Conservation (phyloP, 371 early-diverging fungal genomes). For the Blastocladiella emersonii region DNA sequence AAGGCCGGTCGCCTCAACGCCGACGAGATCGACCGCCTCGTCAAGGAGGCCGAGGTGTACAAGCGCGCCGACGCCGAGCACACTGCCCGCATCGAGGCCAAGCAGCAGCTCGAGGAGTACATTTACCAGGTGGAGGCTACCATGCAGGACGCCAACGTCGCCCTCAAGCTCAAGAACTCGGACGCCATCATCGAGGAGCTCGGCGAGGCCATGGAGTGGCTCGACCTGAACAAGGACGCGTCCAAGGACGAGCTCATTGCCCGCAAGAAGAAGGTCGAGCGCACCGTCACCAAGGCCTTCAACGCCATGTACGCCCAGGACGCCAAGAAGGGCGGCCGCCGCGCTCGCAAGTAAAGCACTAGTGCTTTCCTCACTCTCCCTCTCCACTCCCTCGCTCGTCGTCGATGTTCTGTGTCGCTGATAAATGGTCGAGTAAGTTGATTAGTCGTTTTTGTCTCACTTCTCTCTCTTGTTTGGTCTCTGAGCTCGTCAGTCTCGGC, state of each 20-base stretch:
- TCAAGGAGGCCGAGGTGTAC: constrained; percentile 75
- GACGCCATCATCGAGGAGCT: constrained; percentile 36
- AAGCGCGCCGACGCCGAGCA: constrained; percentile 69
- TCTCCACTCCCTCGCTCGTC: no score
- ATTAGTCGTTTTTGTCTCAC: no score
- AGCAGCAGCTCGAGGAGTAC: constrained; percentile 66
- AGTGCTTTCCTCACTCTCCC: no score
- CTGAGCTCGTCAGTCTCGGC: no score
- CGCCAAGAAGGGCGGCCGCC: not conserved
- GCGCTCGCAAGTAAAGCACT: not conserved
- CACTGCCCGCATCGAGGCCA: constrained; percentile 52
- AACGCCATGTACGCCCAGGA: constrained; percentile 25
- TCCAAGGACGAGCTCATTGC: constrained; percentile 75
- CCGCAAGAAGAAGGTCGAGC: constrained; percentile 86
- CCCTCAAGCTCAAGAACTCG: constrained; percentile 32
- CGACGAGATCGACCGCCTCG: constrained; percentile 81
- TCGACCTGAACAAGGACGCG: constrained; percentile 50
- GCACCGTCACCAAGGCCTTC: constrained; percentile 61
- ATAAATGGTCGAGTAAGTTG: no score
- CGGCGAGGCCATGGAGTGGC: constrained; percentile 48
- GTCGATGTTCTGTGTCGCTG: no score
- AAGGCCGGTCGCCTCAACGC: constrained; percentile 76
- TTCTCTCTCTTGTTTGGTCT: no score
- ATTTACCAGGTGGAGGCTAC: constrained; percentile 42
- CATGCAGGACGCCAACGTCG: constrained; percentile 32